Base-by-base conservation (phyloP, 306 rosid species). In the Rosa persica region DNA sequence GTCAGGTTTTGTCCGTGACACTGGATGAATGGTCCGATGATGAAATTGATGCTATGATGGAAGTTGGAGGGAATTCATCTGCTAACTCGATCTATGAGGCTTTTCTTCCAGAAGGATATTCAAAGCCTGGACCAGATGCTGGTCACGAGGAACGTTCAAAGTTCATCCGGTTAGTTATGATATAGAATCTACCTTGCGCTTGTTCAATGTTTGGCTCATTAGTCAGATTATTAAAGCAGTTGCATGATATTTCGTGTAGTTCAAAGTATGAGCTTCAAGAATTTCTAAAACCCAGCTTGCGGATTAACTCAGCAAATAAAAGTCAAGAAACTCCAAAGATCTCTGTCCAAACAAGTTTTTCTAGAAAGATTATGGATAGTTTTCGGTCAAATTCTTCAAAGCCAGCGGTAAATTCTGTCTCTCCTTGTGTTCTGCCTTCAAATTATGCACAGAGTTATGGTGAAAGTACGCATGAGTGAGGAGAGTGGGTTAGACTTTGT, bases 11-110 rank as follows among this genome's bases (percentile, higher is more conserved):
- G 82, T 96, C 99, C 1, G 97, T 93, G 84, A 87, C 99, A 44
- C 76, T 96, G 86, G 99, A 96, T 84, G 98, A 96, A 42, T 96
- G 99, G 99, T 88, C 96, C 67, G 94, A 93, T 27, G 99, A 93
- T 62, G 99, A 93, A 89, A 85, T 96, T 83, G 96, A 93, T 74
- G 81, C 98, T 25, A 90, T 96, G 99, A 69, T 90, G 64, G 98
- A 96, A 87, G 94, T 96, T 69, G 99, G 99, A 65, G 99, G 99
- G 74, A 96, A 96, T 83, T 80, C 93, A 82, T 89, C 94, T 19
- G 99, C 97, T 36, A 96, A 96, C 86, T 72, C 98, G 61, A 93
- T 96, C 81, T 96, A 96, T 70, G 99, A 96, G 83, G 97, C 99
- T 80, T 86, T 85, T 81, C 23, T 96, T 78, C 99, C 99, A 10